Evolutionary conservation across 1,284 basidiomycete genomes (phyloP).

Genomic region (Marasmius oreades): DNA sequence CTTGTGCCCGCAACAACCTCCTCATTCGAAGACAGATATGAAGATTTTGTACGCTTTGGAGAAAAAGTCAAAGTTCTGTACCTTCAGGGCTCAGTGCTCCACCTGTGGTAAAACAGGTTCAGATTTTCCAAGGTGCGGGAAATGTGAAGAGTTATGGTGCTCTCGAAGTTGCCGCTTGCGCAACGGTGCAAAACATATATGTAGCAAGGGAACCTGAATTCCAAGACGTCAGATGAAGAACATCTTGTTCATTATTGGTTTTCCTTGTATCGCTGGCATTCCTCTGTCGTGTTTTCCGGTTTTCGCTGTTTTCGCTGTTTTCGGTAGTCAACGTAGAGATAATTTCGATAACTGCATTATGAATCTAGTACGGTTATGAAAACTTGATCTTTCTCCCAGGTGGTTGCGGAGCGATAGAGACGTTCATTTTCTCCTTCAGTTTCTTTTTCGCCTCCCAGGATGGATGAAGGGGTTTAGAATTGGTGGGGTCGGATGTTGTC

Average conservation of each 20-base stretch:
- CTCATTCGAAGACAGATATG: conserved; percentile 27
- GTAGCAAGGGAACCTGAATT: conserved; percentile 18
- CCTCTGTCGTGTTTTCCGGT: neutral
- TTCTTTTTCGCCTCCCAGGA: conserved; percentile 91
- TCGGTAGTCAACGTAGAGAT: too few relatives aligned
- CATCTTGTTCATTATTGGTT: neutral
- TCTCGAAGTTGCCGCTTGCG: conserved; percentile 61
- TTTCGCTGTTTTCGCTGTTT: too few relatives aligned
- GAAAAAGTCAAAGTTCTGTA: conserved; percentile 49
- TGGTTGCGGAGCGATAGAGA: conserved; percentile 48
- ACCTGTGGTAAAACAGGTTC: conserved; percentile 54
- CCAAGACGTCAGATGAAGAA: neutral
- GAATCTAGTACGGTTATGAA: too few relatives aligned
- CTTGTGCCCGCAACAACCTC: conserved; percentile 23
- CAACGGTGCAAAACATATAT: conserved; percentile 48
- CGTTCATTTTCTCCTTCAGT: conserved; percentile 61
- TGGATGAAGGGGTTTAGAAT: conserved; percentile 65
- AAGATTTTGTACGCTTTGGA: conserved; percentile 54
- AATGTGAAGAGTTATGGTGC: conserved; percentile 65
- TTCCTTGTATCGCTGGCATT: neutral
- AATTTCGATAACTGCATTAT: too few relatives aligned
- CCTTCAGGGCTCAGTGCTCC: conserved; percentile 39
- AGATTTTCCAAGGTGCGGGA: conserved; percentile 64
- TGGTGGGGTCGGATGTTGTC: neutral
- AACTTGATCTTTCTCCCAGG: conserved; percentile 72